Conservation (phyloP, 1,139 yeast species). For the Blastobotrys indianensis region DNA sequence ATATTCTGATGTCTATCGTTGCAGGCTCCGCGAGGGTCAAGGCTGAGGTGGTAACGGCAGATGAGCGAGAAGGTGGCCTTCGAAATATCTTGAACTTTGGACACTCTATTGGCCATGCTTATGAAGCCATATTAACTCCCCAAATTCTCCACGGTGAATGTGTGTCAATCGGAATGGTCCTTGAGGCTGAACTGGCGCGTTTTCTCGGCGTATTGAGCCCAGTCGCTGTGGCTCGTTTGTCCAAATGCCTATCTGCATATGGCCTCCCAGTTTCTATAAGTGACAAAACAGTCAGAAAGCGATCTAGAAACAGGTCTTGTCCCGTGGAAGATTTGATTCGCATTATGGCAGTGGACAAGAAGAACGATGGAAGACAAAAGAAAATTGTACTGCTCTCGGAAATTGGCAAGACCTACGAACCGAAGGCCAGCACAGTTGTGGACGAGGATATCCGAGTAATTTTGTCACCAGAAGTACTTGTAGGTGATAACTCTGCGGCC, state of each 20-base stretch:
- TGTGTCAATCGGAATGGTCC: constrained; percentile 89
- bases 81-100: constrained; percentile 93
- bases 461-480: constrained; percentile 78
- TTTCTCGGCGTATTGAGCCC: constrained; percentile 84
- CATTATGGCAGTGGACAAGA: constrained; percentile 94
- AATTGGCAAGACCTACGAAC: constrained; percentile 86
- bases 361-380: constrained; percentile 88
- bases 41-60: constrained; percentile 89
- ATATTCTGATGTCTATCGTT: constrained; percentile 73
- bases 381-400: constrained; percentile 76
- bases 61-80: constrained; percentile 93
- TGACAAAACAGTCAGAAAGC: constrained; percentile 64
- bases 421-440: constrained; percentile 75
- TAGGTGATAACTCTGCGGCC: constrained; percentile 39
- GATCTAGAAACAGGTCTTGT: constrained; percentile 63
- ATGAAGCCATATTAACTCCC: constrained; percentile 93
- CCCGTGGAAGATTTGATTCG: constrained; percentile 66
- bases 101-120: constrained; percentile 97
- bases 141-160: constrained; percentile 97
- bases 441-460: constrained; percentile 78
- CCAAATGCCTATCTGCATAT: constrained; percentile 77
- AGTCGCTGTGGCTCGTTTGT: constrained; percentile 86
- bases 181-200: constrained; percentile 91
- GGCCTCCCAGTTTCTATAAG: constrained; percentile 76
- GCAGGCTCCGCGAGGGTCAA: constrained; percentile 83